Evolutionary conservation across 257 asterid genomes (phyloP).

Genomic region (Nicotiana attenuata): DNA sequence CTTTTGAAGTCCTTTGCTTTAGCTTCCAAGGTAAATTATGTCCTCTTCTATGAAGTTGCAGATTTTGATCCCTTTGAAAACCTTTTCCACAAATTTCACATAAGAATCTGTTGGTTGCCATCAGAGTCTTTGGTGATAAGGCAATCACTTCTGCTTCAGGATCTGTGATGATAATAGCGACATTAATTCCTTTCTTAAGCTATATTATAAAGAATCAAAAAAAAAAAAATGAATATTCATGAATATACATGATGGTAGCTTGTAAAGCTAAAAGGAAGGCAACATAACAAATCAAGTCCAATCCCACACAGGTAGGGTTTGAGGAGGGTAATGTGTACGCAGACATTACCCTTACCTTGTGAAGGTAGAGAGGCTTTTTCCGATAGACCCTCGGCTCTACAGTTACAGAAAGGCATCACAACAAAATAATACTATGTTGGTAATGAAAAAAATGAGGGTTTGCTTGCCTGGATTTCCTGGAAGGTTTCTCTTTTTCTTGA

Average conservation of each 20-base stretch:
- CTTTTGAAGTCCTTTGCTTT: conserved; percentile 72
- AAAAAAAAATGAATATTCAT: conserved; percentile 2
- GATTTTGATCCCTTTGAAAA: conserved; percentile 84
- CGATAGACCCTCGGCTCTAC: not conserved
- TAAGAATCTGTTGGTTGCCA: conserved; percentile 85
- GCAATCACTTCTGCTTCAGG: conserved; percentile 91
- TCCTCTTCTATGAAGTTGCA: conserved; percentile 88
- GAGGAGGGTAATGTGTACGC: too few species aligned
- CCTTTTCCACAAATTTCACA: conserved; percentile 96
- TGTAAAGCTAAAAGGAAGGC: not conserved
- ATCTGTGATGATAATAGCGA: conserved; percentile 33
- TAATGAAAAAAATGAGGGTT: not conserved
- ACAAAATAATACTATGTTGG: not conserved
- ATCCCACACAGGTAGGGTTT: too few species aligned
- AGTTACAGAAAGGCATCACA: not conserved
- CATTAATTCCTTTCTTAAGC: not conserved
- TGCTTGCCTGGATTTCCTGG: conserved; percentile 83
- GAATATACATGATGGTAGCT: conserved; percentile 7
- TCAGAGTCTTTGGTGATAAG: conserved; percentile 80
- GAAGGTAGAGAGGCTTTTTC: too few species aligned
- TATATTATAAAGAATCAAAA: not conserved
- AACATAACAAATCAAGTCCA: too few species aligned
- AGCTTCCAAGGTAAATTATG: conserved; percentile 93
- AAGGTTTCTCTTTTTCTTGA: conserved; percentile 83
- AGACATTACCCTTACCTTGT: too few species aligned